Conservation (phyloP, 2,329 filamentous ascomycete genomes). For the Trematosphaeria pertusa region DNA sequence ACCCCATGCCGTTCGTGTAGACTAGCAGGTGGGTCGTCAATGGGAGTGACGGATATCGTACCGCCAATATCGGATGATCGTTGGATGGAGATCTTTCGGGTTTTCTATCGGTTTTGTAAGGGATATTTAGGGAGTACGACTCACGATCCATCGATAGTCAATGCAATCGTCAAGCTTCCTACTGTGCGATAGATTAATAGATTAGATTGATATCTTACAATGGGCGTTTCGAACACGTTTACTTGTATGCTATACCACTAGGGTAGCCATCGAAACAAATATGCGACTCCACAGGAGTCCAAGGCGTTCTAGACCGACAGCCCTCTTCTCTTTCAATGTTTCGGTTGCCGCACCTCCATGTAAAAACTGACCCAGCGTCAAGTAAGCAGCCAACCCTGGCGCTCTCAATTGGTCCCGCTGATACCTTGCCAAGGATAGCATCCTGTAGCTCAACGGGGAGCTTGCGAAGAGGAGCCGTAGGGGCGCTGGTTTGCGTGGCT, state of each 20-base stretch:
- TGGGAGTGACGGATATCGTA: conserved; percentile 1
- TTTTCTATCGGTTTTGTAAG: conserved; percentile 3
- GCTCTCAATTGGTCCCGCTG: conserved; percentile 23
- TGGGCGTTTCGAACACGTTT: conserved; percentile 3
- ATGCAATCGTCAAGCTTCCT: conserved; percentile 3
- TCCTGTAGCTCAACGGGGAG: conserved; percentile 31
- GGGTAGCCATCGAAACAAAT: conserved; percentile 24
- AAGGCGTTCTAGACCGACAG: conserved; percentile 12
- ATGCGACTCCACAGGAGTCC: conserved; percentile 26
- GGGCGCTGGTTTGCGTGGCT: conserved; percentile 12
- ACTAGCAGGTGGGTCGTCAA: conserved; percentile 5
- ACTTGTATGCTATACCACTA: conserved; percentile 27
- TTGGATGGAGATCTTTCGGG: conserved; percentile 1
- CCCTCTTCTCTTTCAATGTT: conserved; percentile 25
- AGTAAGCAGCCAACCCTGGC: conserved; percentile 27
- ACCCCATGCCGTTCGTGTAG: conserved; percentile 16
- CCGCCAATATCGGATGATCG: conserved; percentile 2
- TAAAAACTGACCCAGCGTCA: conserved; percentile 23
- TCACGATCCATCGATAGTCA: conserved; percentile 2
- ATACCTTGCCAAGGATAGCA: conserved; percentile 26
- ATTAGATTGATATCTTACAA: conserved; percentile 1
- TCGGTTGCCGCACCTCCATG: conserved; percentile 20
- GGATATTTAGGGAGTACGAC: conserved; percentile 3
- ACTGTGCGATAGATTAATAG: conserved; percentile 1
- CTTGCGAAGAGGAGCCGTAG: conserved; percentile 16